Conservation (phyloP, 495 filamentous ascomycete genomes). For the Ramalina peruviana region DNA sequence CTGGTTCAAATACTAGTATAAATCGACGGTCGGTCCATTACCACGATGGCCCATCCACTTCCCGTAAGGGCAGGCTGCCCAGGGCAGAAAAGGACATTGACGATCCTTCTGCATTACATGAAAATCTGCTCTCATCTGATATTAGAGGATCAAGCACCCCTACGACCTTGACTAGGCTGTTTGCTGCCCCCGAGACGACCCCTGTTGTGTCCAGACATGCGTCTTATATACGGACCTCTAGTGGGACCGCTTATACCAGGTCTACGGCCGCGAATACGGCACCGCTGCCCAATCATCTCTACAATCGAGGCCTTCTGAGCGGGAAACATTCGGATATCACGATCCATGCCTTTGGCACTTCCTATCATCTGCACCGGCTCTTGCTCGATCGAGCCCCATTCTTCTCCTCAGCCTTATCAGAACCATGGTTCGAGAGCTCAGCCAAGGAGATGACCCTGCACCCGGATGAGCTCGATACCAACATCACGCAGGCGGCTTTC, state of each 20-base stretch:
- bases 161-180: conserved; percentile 22
- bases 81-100: conserved; percentile 27
- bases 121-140: conserved; percentile 12
- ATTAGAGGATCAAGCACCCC: conserved; percentile 15
- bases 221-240: conserved; percentile 19
- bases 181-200: conserved; percentile 19
- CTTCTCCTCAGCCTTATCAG: conserved; percentile 41
- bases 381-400: conserved; percentile 45
- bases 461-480: conserved; percentile 41
- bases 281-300: conserved; percentile 40
- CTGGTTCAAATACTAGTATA: conserved; percentile 3
- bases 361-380: conserved; percentile 40
- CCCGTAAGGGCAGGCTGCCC: conserved; percentile 10
- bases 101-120: conserved; percentile 21
- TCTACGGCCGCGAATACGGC: conserved; percentile 25
- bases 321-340: conserved; percentile 45
- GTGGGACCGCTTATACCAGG: conserved; percentile 20
- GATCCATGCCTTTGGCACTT: conserved; percentile 37
- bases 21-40: conserved; percentile 14
- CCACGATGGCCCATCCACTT: conserved; percentile 9
- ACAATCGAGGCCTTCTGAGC: conserved; percentile 38
- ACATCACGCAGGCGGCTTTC: conserved; percentile 41
- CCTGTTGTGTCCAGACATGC: conserved; percentile 19
- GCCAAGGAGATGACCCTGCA: conserved; percentile 40
- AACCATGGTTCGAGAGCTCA: conserved; percentile 42